phyloP scores from a whole-genome alignment of 257 asterid species.

The Plantago ovata region DNA sequence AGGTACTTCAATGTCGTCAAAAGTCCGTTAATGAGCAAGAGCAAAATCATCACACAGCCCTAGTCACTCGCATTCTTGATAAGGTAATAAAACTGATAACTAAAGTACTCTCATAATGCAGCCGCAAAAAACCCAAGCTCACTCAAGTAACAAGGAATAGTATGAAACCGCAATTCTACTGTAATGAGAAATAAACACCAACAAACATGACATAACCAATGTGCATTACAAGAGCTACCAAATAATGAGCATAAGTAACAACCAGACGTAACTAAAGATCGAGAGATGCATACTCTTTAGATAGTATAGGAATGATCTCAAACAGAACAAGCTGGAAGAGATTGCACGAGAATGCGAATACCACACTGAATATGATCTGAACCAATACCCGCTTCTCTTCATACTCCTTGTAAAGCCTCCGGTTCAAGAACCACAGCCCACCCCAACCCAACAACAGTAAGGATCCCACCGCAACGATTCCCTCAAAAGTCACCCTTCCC shows the following conservation, averaged over 20 bases:
- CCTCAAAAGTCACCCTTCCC: conserved; percentile 70
- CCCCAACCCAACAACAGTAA: conserved; percentile 80
- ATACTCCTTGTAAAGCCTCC: conserved; percentile 90
- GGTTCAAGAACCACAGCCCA: conserved; percentile 91
- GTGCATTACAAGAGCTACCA: too few species aligned
- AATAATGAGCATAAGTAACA: background rate
- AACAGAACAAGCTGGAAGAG: conserved; percentile 92
- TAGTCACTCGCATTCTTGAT: too few species aligned
- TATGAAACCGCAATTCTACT: too few species aligned
- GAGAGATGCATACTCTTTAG: conserved; percentile 57
- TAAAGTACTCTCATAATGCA: too few species aligned
- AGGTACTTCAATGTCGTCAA: too few species aligned
- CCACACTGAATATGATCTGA: conserved; percentile 95
- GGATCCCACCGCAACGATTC: conserved; percentile 74
- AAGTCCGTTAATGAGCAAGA: too few species aligned
- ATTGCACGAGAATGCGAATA: conserved; percentile 93
- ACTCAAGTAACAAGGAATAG: too few species aligned
- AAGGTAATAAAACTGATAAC: too few species aligned
- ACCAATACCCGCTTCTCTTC: conserved; percentile 93
- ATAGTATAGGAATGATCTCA: conserved; percentile 86
- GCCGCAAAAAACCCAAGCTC: too few species aligned
- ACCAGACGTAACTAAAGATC: background rate
- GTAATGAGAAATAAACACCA: background rate
- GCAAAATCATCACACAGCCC: too few species aligned
- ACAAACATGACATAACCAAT: background rate